Evolutionary conservation across 441 rosid genomes (phyloP), one percentile per base, ranked within the genome.

Genomic region (Brassica balearica): DNA sequence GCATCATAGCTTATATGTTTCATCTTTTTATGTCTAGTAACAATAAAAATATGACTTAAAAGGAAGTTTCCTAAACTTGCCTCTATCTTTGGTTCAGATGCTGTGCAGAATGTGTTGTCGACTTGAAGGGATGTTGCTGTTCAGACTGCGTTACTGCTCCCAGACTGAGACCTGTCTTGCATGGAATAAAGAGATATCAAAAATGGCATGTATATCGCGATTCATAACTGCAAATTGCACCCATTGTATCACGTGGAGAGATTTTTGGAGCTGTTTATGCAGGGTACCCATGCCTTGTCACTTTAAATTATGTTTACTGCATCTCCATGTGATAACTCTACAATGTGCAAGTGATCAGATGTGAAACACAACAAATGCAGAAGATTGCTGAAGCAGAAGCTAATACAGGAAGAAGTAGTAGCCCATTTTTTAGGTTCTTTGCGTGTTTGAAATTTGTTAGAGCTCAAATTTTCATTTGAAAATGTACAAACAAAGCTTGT

Each of bases 171-270:
- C 98, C 99, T 29, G 83, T 89, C 80, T 86, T 95, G 65, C 88
- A 91, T 36, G 93, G 91, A 32, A 68, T 83, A 76, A 90, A 92
- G 72, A 88, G 99, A 89, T 95, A 92, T 86, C 62, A 83, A 77
- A 95, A 90, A 74, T 95, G 99, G 98, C 88, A 92, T 77, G 67
- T 81, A 1, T 93, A 95, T 81, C 85, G 92, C 19, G 91, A 89
- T 82, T 56, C 78, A 23, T 80, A 79, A 76, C 32, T 72, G 63
- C 84, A 85, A 75, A 62, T 14, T 23, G 25, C 25, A 3, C 25
- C 25, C 2, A n/a, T n/a, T n/a, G n/a, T n/a, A n/a, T n/a, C n/a
- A n/a, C n/a, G n/a, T n/a, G n/a, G n/a, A n/a, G n/a, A n/a, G n/a
- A n/a, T n/a, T n/a, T n/a, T n/a, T n/a, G n/a, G n/a, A n/a, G n/a